A percentile compares a stretch with the other conserved stretches of the same genome.
phyloP scores from a whole-genome alignment of 2,329 filamentous ascomycete genomes.

The Parascedosporium putredinis region DNA sequence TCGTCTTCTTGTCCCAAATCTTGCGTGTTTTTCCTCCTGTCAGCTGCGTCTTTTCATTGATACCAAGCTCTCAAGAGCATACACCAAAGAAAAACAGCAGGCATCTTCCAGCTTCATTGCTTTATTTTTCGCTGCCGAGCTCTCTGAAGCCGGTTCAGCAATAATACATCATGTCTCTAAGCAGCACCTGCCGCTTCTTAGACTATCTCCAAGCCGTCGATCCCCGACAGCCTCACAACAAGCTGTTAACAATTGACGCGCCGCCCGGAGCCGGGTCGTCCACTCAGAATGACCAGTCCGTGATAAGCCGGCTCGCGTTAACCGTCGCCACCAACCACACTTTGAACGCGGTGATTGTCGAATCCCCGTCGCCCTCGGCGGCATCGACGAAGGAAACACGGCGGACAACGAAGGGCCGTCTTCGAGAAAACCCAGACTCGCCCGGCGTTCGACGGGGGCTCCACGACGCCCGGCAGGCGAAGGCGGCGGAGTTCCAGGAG shows the following conservation, averaged over 20 bases:
- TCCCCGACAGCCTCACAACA: not conserved
- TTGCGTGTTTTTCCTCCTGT: no score
- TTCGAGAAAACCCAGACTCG: not conserved
- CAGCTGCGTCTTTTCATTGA: no score
- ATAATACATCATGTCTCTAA: not conserved
- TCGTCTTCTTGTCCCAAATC: no score
- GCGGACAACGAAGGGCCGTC: not conserved
- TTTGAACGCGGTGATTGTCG: not conserved
- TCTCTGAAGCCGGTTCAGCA: no score
- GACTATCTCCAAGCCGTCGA: not conserved
- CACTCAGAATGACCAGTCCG: not conserved
- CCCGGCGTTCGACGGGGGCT: not conserved
- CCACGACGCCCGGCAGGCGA: not conserved
- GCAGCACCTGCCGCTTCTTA: not conserved
- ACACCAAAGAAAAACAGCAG: no score
- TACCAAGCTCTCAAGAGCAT: no score
- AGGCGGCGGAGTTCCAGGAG: not conserved
- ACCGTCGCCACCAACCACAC: not conserved
- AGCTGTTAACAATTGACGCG: not conserved
- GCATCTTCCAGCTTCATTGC: no score
- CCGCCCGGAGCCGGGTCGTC: not conserved
- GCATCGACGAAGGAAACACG: not conserved
- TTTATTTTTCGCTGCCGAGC: no score
- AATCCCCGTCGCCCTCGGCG: not conserved
- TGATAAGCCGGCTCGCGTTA: not conserved